Evolutionary conservation across 176 grass and related monocot genomes (phyloP).

Genomic region (Triticum timopheevii): DNA sequence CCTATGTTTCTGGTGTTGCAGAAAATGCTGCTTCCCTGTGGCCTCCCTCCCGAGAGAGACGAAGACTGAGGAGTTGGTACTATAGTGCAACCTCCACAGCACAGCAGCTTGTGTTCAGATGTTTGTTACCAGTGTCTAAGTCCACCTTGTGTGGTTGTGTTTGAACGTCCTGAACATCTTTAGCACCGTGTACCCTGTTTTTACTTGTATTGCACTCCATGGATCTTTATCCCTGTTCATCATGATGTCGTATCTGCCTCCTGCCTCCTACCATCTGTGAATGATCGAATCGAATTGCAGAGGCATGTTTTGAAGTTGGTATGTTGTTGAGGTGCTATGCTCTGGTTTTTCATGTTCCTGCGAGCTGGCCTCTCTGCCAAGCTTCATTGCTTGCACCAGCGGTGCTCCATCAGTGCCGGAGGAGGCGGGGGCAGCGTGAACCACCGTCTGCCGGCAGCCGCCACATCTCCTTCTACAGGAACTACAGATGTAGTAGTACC

Average conservation of each 20-base stretch:
- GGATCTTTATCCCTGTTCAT: no score
- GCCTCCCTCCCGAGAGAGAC: constrained; percentile 66
- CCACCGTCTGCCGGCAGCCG: no score
- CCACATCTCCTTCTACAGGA: no score
- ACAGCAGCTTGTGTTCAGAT: not conserved
- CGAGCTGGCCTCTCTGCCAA: no score
- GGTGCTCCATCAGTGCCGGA: no score
- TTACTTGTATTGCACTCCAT: no score
- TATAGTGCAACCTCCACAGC: not conserved
- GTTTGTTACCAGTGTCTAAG: not conserved
- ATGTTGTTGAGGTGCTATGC: not conserved
- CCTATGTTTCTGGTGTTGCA: constrained; percentile 24
- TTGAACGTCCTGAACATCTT: not conserved
- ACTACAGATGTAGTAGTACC: no score
- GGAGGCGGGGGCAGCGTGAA: no score
- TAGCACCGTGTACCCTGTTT: not conserved
- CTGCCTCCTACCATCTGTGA: not conserved
- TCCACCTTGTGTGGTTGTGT: not conserved
- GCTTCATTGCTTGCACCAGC: no score
- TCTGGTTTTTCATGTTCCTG: no score
- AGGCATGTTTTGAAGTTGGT: not conserved
- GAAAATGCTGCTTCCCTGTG: constrained; percentile 89
- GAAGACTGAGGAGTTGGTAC: constrained; percentile 55
- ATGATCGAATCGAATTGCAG: not conserved
- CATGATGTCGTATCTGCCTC: not conserved